Evolutionary conservation across 345 rosid genomes (phyloP).

Genomic region (Balakata baccata): DNA sequence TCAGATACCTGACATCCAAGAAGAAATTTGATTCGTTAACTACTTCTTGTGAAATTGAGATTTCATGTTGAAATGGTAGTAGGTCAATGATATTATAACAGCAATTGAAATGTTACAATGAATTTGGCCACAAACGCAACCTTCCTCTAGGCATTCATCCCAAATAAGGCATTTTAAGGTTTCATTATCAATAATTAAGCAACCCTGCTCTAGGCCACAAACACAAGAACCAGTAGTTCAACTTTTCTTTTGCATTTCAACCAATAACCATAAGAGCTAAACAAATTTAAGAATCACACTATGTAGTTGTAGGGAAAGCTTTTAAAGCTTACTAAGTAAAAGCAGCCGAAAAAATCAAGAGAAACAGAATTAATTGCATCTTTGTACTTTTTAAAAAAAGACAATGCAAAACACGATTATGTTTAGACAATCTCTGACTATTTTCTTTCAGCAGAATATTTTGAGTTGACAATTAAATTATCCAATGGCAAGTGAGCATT

Average conservation of each 20-base stretch:
- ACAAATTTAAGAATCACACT: neutral
- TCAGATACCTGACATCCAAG: conserved; percentile 63
- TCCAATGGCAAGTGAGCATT: neutral
- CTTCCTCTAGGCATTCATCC: neutral
- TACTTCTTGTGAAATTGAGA: conserved; percentile 5
- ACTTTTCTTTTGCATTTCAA: neutral
- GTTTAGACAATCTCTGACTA: neutral
- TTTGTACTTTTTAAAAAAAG: neutral
- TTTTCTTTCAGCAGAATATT: neutral
- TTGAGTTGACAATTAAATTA: neutral
- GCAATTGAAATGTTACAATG: neutral
- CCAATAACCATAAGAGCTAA: neutral
- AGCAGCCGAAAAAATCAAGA: neutral
- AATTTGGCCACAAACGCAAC: too few relatives aligned
- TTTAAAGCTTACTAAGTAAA: neutral
- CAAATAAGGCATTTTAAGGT: neutral
- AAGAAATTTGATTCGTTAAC: neutral
- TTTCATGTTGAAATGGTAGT: neutral
- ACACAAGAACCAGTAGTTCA: neutral
- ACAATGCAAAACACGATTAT: neutral
- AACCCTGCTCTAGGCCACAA: neutral
- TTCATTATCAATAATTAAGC: neutral
- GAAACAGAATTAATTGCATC: neutral
- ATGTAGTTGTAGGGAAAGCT: neutral
- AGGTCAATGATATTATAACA: too few relatives aligned